Base-by-base conservation (phyloP, 2,329 filamentous ascomycete genomes). In the Chaetoscypha palmicola region DNA sequence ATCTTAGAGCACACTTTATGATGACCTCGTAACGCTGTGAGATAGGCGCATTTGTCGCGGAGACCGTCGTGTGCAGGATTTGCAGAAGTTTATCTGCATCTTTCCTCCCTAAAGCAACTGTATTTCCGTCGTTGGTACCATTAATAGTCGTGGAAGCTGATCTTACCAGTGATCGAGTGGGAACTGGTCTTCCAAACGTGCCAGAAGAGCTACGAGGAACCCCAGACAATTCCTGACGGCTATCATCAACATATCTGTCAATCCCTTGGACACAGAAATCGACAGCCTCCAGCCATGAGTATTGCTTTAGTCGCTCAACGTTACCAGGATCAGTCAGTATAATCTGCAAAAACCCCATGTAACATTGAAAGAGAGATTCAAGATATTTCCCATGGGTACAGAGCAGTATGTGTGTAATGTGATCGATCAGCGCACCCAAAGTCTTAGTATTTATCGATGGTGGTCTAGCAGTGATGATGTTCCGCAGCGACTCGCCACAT, bases 361-460 rank as follows among this genome's bases (percentile, higher is more conserved):
- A 94, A 58, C 92, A 80, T 38, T 80, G 73, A 19, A 81, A 67
- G 4, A 98, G 70, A 10, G 84, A 81, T 45, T 80, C 72, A 51
- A 87, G 79, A 42, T 83, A 76, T 2, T 70, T 73, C 11, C 79
- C 79, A 42, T 80, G 75, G 1, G 72, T 63, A 12, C 70, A 74
- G 2, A 80, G 76, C 3, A 94, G 70, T 14, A 80, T 79, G 52
- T 95, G 81, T 2, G 79, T 81, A 48, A 97, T 83, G 64, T 95
- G 89, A 51, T 88, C 81, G 51, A 94, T 71, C 12, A 96, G 68
- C 4, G 84, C 78, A 54, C 82, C 76, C n/a, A 91, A 71, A 0
- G 89, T 91, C 62, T 88, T 94, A 47, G 73, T 70, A 57, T 81
- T 84, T 50, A 97, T 65, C 48, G 76, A 81, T 16, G 72, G 66